Base-by-base conservation (phyloP, 495 filamentous ascomycete species). In the Glonium stellatum region DNA sequence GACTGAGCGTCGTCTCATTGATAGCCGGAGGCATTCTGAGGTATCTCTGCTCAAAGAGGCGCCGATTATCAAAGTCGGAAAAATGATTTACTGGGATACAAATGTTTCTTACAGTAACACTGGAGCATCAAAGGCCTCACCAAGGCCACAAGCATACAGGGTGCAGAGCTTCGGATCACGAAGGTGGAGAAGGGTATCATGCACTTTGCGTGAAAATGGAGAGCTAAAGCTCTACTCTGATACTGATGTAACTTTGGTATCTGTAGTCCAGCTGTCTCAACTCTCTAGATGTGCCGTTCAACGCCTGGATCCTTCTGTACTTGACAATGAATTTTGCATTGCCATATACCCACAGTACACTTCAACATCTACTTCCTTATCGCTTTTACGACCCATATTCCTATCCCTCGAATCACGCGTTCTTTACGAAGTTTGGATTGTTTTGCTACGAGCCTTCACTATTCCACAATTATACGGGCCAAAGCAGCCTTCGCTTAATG, bases 381-480 rank as follows among this genome's bases (percentile, higher is more conserved):
- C 82, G 31, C 79, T 88, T 41, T 77, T 86, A 55, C 78, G 84
- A 21, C 88, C 89, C 15, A 80, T 91, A 5, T 97, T 96, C 72
- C 80, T 99, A 25, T 84, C 87, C 15, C 72, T 97, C 15, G 95
- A 97, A 63, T 90, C 84, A 19, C 80, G 95, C 19, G 86, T 96
- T 1, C 75, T 93, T 6, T 96, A 93, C 68, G 93, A 99, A 67
- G 95, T 96, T 12, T 97, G 93, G 95, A 92, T 96, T 69, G 93
- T 96, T 8, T 79, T 99, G 25, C 69, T 99, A 25, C 82, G 92
- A 60, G 91, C 93, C 0, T 97, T 97, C 68, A 89, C 93, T 0
- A 88, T 95, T 51, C 95, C 95, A 9, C 92, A 97, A 69, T 78
- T 99, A 34, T 97, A 96, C 65, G 87, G 87, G 12, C 74, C 69